Base-by-base conservation (phyloP, 345 rosid genomes). In the Salix udensis region DNA sequence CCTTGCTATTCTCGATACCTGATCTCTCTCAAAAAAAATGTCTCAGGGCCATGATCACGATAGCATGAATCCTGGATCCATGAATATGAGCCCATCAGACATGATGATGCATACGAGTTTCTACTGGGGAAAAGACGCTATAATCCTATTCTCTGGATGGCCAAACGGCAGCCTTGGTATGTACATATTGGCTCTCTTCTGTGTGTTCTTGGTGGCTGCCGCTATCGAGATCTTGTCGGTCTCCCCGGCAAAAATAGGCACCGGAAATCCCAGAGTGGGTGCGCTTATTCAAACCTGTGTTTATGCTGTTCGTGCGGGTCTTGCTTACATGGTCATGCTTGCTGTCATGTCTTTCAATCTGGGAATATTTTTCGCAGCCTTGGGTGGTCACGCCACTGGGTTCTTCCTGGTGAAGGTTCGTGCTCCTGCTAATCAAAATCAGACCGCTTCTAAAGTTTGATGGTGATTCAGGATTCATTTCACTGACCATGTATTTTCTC, bases 251-350 rank as follows among this genome's bases (percentile, higher is more conserved):
- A 58, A 53, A n/a, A 18, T 7, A 13, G 36, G 30, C 2, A 30
- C 7, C 2, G 1, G 64, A 1, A 37, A 36, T 36, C 71, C 75
- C 11, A 1, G 28, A 10, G 61, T 13, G 12, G 78, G 42, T 39
- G 82, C 71, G n/a, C 26, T 74, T 12, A 10, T 10, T 28, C 75
- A 77, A 30, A 74, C 77, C 12, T 2, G 40, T 53, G 81, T 83
- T 61, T 55, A 88, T 21, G 78, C 71, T 0, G 28, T 88, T 15
- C 80, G 79, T 0, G 81, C 76, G 83, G 82, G 65, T 11, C 73
- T 88, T 0, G 85, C 85, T 68, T 84, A 88, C 82, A 24, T 88
- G 86, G 84, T 82, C 53, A 86, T 86, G 88, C 87, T 88, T 34
- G 72, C 88, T 11, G 87, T 83, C 62, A 84, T 86, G 90, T 81